phyloP scores from a whole-genome alignment of 495 filamentous ascomycete genomes.

The Xylaria curta region DNA sequence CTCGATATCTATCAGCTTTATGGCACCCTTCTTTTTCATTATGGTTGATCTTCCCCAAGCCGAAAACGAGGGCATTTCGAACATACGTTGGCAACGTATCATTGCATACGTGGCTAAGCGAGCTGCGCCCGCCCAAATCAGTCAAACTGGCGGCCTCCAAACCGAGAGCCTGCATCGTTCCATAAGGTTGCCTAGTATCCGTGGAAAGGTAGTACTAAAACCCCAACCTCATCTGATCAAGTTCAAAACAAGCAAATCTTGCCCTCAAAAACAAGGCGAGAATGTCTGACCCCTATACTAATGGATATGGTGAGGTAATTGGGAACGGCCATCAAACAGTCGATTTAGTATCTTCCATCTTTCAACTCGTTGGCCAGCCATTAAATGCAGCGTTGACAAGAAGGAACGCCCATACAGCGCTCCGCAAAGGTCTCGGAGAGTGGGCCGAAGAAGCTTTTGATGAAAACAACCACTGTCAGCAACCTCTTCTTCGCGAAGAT shows the following conservation, averaged over 20 bases:
- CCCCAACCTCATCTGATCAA: too few relatives aligned
- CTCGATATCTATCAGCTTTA: too few relatives aligned
- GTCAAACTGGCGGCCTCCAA: constrained; percentile 40
- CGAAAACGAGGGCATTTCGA: too few relatives aligned
- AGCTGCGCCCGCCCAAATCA: constrained; percentile 33
- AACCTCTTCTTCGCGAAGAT: background rate
- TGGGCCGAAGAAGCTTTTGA: background rate
- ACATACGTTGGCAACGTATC: too few relatives aligned
- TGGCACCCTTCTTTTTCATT: too few relatives aligned
- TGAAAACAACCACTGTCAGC: background rate
- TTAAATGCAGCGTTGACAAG: background rate
- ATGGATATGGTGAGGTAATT: background rate
- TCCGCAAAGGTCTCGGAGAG: background rate
- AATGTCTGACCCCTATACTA: background rate
- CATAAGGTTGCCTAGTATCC: too few relatives aligned
- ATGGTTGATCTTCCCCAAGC: too few relatives aligned
- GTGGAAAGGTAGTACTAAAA: too few relatives aligned
- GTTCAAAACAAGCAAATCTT: too few relatives aligned
- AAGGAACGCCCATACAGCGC: background rate
- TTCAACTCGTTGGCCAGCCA: background rate
- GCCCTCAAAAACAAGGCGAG: too few relatives aligned
- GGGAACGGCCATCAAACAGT: background rate
- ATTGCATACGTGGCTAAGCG: too few relatives aligned
- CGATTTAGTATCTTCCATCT: background rate
- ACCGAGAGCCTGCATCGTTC: too few relatives aligned